Evolutionary conservation across 345 rosid species (phyloP).

Genomic region (Aurinia saxatilis): DNA sequence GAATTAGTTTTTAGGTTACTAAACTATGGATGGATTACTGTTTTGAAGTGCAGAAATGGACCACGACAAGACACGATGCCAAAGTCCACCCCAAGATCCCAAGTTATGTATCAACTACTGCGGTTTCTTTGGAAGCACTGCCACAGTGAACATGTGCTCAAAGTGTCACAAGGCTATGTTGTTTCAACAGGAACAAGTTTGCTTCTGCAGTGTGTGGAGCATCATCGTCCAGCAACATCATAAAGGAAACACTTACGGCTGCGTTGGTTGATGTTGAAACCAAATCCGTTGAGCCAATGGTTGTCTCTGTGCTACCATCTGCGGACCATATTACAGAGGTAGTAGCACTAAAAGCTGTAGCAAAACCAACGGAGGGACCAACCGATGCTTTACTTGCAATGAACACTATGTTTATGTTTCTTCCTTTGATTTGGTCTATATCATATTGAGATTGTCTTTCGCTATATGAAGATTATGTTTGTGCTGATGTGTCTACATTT

Average conservation of each 20-base stretch:
- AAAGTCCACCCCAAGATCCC: constrained; percentile 76
- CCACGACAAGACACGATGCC: constrained; percentile 96
- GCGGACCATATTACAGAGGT: constrained; percentile 26
- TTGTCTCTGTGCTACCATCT: constrained; percentile 35
- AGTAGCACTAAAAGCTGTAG: constrained; percentile 29
- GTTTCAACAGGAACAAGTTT: constrained; percentile 68
- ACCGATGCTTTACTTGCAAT: constrained; percentile 62
- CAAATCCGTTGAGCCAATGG: too few species aligned
- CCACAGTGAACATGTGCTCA: constrained; percentile 93
- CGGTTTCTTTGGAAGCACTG: constrained; percentile 89
- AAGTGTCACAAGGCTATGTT: constrained; percentile 80
- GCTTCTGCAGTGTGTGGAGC: constrained; percentile 60
- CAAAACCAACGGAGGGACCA: constrained; percentile 68
- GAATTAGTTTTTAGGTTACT: neutral
- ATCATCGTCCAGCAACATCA: constrained; percentile 43
- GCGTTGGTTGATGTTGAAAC: constrained; percentile 33
- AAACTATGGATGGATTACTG: constrained; percentile 15
- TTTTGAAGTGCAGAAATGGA: too few species aligned
- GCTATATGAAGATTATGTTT: neutral
- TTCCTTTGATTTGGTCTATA: constrained; percentile 8
- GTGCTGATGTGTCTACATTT: too few species aligned
- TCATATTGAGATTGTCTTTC: constrained; percentile 14
- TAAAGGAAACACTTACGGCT: constrained; percentile 37
- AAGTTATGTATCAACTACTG: constrained; percentile 74
- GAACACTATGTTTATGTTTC: constrained; percentile 10